Evolutionary conservation across 768 basidiomycete species (phyloP).

Genomic region (Podaxis sp.): DNA sequence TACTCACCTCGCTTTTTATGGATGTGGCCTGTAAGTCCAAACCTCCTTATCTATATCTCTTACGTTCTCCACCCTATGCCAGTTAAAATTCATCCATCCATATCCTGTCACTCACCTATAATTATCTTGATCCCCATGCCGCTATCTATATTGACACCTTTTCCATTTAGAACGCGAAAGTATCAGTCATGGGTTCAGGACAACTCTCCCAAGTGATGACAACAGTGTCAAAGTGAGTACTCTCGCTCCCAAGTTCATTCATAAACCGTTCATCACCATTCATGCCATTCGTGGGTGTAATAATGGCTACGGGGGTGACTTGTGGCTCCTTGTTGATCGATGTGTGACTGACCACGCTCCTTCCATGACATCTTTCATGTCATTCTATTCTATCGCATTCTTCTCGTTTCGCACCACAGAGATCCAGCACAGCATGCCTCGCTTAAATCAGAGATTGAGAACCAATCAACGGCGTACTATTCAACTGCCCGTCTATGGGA

Average conservation of each 20-base stretch:
- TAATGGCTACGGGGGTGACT: neutral
- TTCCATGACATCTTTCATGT: neutral
- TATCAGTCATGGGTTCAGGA: constrained; percentile 93
- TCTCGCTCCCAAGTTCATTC: constrained; percentile 1
- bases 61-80: neutral
- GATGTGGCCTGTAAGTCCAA: constrained; percentile 89
- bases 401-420: constrained; percentile 36
- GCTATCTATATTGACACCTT: neutral
- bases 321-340: neutral
- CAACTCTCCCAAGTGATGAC: constrained; percentile 95
- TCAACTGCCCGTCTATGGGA: constrained; percentile 95
- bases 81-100: neutral
- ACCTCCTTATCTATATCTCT: neutral
- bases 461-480: constrained; percentile 84
- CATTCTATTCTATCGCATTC: neutral
- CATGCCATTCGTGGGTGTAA: neutral
- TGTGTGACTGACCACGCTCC: neutral
- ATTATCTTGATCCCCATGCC: constrained; percentile 4
- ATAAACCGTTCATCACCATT: neutral
- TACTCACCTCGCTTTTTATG: constrained; percentile 95
- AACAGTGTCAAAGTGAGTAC: constrained; percentile 73
- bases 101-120: constrained; percentile 4
- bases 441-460: constrained; percentile 81
- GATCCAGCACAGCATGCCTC: constrained; percentile 77
- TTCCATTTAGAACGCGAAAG: constrained; percentile 73